phyloP scores from a whole-genome alignment of 2,329 filamentous ascomycete species.

The Hypoxylon sp. region DNA sequence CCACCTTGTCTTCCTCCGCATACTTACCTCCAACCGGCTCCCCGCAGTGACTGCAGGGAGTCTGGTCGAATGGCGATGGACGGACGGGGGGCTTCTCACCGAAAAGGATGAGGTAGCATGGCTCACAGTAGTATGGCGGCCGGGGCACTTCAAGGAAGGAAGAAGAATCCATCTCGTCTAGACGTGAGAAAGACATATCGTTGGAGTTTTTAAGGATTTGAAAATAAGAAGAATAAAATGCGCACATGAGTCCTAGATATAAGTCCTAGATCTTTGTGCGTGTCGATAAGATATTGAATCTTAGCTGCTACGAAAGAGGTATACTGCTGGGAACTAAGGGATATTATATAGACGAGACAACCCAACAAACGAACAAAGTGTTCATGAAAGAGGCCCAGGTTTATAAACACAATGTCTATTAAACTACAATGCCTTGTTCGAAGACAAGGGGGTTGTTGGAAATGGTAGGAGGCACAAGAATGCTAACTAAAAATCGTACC shows the following conservation, averaged over 20 bases:
- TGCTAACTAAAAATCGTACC: not conserved
- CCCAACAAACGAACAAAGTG: not conserved
- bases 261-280: not conserved
- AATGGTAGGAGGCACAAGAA: not conserved
- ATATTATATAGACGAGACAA: not conserved
- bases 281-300: not conserved
- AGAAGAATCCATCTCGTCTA: conserved; percentile 2
- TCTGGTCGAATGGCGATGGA: not conserved
- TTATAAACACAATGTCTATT: conserved; percentile 3
- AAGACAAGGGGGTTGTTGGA: not conserved
- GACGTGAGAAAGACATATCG: not conserved
- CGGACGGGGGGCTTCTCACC: not conserved
- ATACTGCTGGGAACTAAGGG: not conserved
- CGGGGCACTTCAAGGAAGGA: not conserved
- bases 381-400: not conserved
- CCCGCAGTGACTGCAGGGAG: not conserved
- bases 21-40: not conserved
- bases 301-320: too few species aligned
- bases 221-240: not conserved
- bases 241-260: conserved; percentile 4
- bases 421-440: not conserved
- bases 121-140: not conserved
- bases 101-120: not conserved
- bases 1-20: too few species aligned
- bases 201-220: not conserved